Evolutionary conservation across 176 grass and related monocot genomes (phyloP), one percentile per base, ranked within the genome.

Genomic region (Lolium rigidum): DNA sequence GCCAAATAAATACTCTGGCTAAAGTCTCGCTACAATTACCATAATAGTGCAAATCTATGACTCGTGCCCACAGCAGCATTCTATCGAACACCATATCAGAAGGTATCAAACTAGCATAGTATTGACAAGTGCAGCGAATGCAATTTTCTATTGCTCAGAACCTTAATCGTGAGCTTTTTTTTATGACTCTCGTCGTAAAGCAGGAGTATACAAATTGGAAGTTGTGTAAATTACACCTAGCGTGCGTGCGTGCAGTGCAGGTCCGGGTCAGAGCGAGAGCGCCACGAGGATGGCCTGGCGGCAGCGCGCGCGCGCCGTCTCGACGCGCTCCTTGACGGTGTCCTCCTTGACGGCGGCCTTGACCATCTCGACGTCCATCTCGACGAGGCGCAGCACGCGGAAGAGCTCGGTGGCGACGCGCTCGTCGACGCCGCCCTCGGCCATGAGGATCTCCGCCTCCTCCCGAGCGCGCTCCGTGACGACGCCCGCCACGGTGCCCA

Each of bases 351-450:
- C 86, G 64, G 96, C 90, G 13, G 93, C 96, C 90, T 92, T 95
- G 10, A 98, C 90, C 93, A 98, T 98, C 93, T 90, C 96, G 2
- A 92, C 87, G 78, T 92, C 92, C 93, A 95, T 92, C 86, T 98
- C 96, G 25, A 95, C 86, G 16, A 94, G 93, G 3, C 85, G 85
- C 43, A 98, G 82, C 74, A 98, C 92, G 84, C 90, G 86, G 86
- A 54, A 46, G 82, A 98, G 80, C 90, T 95, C 93, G 49, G 91
- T 95, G 15, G 79, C 83, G 6, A 90, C 84, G 78, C 93, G 89
- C 57, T 95, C 96, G 82, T 95, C 92, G 26, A 98, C 93, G 81
- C 89, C 89, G 17, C 90, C 96, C 47, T 84, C 78, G 13, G 86
- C 92, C 58, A 70, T 83, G 3, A 95, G 80, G 41, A 91, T 72